Percentiles rank a stretch among this genome's conserved stretches.
Evolutionary conservation across 2,329 filamentous ascomycete species (phyloP).

Genomic region (Pseudogymnoascus pannorum): DNA sequence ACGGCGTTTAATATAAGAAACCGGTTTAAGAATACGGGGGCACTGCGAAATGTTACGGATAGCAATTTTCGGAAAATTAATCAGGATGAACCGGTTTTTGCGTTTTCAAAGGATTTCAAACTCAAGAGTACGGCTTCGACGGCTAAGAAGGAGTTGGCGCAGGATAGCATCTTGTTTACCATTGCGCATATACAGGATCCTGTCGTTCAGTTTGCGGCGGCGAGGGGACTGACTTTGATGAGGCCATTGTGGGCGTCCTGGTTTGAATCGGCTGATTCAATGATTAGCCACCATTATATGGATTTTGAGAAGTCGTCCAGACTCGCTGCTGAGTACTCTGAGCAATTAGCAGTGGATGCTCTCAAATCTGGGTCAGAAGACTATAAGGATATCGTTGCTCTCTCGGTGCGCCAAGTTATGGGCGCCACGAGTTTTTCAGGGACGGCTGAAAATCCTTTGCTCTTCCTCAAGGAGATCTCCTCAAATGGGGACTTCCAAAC

Average conservation of each 20-base stretch:
- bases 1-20: conserved; percentile 58
- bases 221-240: conserved; percentile 70
- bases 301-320: conserved; percentile 59
- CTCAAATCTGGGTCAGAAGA: conserved; percentile 65
- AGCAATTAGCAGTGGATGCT: conserved; percentile 62
- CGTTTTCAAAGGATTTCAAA: conserved; percentile 61
- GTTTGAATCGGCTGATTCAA: conserved; percentile 53
- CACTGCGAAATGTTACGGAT: conserved; percentile 60
- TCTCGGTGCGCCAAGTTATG: conserved; percentile 73
- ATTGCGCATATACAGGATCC: conserved; percentile 71
- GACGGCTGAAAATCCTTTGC: conserved; percentile 61
- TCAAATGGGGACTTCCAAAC: conserved; percentile 82
- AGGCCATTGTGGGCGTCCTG: conserved; percentile 72
- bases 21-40: conserved; percentile 61
- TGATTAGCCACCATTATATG: conserved; percentile 68
- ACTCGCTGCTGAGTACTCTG: conserved; percentile 67
- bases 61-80: conserved; percentile 60
- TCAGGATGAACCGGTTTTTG: conserved; percentile 75
- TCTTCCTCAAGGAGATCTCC: conserved; percentile 82
- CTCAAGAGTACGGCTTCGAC: conserved; percentile 33
- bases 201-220: conserved; percentile 70
- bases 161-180: conserved; percentile 62
- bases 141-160: conserved; percentile 19
- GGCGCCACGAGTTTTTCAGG: conserved; percentile 71
- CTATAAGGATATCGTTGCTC: conserved; percentile 69